Conservation (phyloP, 129 eudicot species). For the Ambrosia artemisiifolia region DNA sequence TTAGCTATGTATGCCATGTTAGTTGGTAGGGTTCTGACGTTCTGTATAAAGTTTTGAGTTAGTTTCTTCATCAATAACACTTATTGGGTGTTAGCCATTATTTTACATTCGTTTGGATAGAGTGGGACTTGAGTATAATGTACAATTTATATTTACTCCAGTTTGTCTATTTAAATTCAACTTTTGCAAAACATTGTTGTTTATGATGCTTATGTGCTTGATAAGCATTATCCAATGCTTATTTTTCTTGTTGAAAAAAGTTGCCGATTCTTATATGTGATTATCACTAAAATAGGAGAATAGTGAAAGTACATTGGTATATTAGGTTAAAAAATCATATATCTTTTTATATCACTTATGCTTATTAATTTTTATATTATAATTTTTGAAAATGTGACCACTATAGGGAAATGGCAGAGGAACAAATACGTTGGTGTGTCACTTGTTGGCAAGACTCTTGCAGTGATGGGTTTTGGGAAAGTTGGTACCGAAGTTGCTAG, state of each 20-base stretch:
- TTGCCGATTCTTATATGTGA: neutral
- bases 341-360: neutral
- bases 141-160: neutral
- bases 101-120: no score
- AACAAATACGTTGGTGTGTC: conserved; percentile 94
- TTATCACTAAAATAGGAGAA: neutral
- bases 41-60: no score
- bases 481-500: conserved; percentile 98
- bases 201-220: conserved; percentile 3
- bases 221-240: neutral
- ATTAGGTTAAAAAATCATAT: neutral
- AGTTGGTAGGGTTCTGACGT: no score
- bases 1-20: no score
- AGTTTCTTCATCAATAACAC: no score
- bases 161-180: neutral
- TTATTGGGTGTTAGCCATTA: no score
- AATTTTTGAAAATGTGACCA: neutral
- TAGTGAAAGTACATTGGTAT: neutral
- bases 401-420: conserved; percentile 84
- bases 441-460: conserved; percentile 89
- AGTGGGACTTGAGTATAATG: neutral
- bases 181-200: conserved; percentile 15
- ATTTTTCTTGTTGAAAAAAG: conserved; percentile 1
- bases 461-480: conserved; percentile 93
- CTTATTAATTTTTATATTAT: neutral